Evolutionary conservation across 179 eudicot species (phyloP), one percentile per base, ranked within the genome.

Genomic region (Carnegiea gigantea): DNA sequence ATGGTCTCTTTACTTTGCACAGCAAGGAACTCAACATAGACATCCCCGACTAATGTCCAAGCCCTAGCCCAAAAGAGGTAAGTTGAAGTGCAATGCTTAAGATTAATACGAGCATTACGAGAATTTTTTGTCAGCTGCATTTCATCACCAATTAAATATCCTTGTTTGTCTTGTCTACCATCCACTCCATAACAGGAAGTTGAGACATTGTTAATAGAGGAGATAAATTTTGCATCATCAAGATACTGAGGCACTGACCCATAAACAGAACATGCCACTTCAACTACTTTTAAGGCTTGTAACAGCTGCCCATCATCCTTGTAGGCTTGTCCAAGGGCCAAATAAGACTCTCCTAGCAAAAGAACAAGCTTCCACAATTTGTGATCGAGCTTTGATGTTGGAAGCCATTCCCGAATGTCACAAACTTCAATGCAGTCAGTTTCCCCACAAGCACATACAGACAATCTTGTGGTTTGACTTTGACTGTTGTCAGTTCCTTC

Each of bases 191-290:
- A 80, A 76, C 79, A 79, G 73, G 70, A 30, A 38, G 82, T 76
- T 73, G 87, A 86, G 84, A 88, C 79, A 78, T 79, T 83, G 73
- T 86, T 85, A 91, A 95, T 91, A 48, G 99, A 90, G 70, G 99
- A 95, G 81, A 94, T 83, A 87, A 94, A 95, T 81, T 88, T 89
- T 3, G 93, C 79, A 53, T 91, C 95, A 64, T 91, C 91, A 46
- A 90, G 90, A 88, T 91, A 88, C 83, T 94, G 99, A 44, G 99
- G 99, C 91, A 95, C 90, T 81, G 98, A 95, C 48, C 99, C 99
- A 86, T 95, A 95, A 74, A 95, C 92, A 76, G 97, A 86, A 80
- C 97, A 94, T 75, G 99, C 98, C 67, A 90, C 81, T 81, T 92
- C 95, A 76, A 94, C 90, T 46, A 94, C 92, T 85, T 94, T 94